Evolutionary conservation across 2,329 filamentous ascomycete genomes (phyloP).

Genomic region (Hypoxylon sp.): DNA sequence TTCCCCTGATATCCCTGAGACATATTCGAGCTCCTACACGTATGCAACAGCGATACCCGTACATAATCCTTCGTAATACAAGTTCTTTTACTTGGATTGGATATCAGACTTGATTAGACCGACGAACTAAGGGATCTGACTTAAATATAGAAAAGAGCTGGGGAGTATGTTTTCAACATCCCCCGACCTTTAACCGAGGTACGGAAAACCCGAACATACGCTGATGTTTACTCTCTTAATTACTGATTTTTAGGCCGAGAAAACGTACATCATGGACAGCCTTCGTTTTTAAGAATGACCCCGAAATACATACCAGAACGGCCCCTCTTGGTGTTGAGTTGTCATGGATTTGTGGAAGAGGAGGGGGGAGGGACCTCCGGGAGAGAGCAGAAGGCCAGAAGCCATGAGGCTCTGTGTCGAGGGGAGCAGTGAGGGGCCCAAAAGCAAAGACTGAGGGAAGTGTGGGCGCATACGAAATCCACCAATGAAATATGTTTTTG

Average conservation of each 20-base stretch:
- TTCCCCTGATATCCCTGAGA: neutral
- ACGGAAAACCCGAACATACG: neutral
- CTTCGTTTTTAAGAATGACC: neutral
- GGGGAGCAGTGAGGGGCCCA: neutral
- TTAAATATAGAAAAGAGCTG: conserved; percentile 1
- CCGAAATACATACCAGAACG: neutral
- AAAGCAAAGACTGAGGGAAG: neutral
- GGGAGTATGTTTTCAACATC: neutral
- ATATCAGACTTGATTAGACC: neutral
- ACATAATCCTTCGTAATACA: neutral
- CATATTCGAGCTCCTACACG: neutral
- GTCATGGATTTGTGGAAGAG: neutral
- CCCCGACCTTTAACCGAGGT: neutral
- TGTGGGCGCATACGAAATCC: neutral
- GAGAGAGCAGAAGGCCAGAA: neutral
- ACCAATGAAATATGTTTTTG: neutral
- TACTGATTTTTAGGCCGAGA: neutral
- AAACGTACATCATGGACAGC: neutral
- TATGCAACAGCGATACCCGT: neutral
- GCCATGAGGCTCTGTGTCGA: neutral
- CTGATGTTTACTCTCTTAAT: no score
- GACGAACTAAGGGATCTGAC: neutral
- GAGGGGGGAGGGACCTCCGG: neutral
- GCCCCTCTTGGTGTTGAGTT: neutral
- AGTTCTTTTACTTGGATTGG: neutral